These are phyloP conservation scores for Wickerhamiella alocasiicola DNA, from an alignment of 805 yeast genomes.

Conservation along the genomic window DNA sequence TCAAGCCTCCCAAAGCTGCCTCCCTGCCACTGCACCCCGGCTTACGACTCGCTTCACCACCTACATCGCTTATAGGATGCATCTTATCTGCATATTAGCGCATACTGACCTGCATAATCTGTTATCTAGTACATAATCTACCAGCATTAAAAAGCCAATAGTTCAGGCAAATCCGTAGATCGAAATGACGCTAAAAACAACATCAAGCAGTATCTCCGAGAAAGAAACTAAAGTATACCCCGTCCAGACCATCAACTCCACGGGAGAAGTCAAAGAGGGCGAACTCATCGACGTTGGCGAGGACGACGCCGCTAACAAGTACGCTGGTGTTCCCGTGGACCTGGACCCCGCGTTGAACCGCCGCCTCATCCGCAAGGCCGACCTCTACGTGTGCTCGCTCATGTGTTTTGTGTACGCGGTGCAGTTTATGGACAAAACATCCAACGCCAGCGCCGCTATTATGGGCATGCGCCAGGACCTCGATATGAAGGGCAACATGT, in stretches of 20 bases:
- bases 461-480: constrained; percentile 38
- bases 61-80: too few species aligned
- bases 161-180: too few species aligned
- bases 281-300: constrained; percentile 8
- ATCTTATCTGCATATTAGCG: too few species aligned
- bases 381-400: constrained; percentile 38
- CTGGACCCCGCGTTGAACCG: constrained; percentile 3
- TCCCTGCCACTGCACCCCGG: too few species aligned
- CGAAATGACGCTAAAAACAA: too few species aligned
- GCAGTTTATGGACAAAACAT: constrained; percentile 49
- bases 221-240: background rate
- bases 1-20: too few species aligned
- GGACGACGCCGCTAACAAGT: constrained; percentile 12
- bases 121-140: too few species aligned
- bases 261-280: constrained; percentile 1
- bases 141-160: too few species aligned
- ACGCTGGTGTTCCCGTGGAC: constrained; percentile 9
- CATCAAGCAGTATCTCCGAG: background rate
- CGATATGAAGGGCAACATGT: constrained; percentile 34
- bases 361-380: constrained; percentile 37
- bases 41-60: too few species aligned
- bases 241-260: background rate
- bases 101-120: too few species aligned
- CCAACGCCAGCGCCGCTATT: constrained; percentile 41
- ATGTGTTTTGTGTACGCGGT: constrained; percentile 38